phyloP scores from a whole-genome alignment of 768 basidiomycete genomes.

The Chalciporus pseudorubinellus region DNA sequence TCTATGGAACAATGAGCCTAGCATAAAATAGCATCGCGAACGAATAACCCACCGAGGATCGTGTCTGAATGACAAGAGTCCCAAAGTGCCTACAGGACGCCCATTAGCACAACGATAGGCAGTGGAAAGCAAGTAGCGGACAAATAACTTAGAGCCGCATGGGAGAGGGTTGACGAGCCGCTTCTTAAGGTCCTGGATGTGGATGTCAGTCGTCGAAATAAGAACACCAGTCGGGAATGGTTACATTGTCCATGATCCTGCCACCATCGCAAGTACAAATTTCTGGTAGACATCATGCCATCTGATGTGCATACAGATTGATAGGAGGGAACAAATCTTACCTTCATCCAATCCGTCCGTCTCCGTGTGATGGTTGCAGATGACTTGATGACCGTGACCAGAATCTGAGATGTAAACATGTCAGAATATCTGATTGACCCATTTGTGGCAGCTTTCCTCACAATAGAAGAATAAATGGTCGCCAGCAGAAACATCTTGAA shows the following conservation, averaged over 20 bases:
- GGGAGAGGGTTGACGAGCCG: constrained; percentile 26
- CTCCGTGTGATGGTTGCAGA: constrained; percentile 43
- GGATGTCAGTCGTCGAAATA: constrained; percentile 27
- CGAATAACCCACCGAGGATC: constrained; percentile 20
- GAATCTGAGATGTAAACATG: constrained; percentile 36
- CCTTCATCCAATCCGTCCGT: constrained; percentile 55
- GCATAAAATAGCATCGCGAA: background rate
- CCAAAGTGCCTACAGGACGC: constrained; percentile 21
- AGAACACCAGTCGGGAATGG: constrained; percentile 21
- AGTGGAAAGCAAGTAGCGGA: constrained; percentile 8
- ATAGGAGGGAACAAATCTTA: constrained; percentile 16
- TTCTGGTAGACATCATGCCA: constrained; percentile 5
- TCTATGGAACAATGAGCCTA: constrained; percentile 12
- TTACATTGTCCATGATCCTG: constrained; percentile 25
- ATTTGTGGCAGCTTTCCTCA: constrained; percentile 20
- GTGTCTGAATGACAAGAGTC: constrained; percentile 32
- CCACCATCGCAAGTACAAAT: constrained; percentile 10
- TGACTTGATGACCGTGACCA: constrained; percentile 48
- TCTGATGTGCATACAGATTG: background rate
- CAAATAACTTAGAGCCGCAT: constrained; percentile 27
- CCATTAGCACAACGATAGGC: background rate
- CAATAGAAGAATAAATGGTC: constrained; percentile 61
- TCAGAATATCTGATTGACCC: background rate
- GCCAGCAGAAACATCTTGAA: constrained; percentile 41
- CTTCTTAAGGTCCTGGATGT: constrained; percentile 20